Base-by-base conservation (phyloP, 2,329 filamentous ascomycete species). In the Coniochaeta pulveracea region DNA sequence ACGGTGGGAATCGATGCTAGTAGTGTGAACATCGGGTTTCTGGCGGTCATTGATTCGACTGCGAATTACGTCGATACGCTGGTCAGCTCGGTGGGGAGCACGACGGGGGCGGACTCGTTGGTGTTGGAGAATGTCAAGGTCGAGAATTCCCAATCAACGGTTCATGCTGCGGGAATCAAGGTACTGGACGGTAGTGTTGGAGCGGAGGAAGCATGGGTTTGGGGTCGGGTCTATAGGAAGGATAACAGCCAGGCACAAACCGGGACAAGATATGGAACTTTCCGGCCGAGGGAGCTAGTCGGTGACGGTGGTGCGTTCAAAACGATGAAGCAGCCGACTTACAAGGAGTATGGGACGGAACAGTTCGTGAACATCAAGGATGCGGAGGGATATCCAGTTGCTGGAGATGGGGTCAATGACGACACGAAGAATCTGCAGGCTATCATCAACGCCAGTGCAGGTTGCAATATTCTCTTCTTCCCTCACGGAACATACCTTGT, bases 11-110 rank as follows among this genome's bases (percentile, higher is more conserved):
- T 42, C 10, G 38, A 42, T 14, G 26, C 33, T 10, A 37, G 27
- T 3, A 21, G 26, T 8, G 29, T 27, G 8, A 23, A 23, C 21
- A 23, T 23, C 23, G 39, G 37, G 7, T 34, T 41, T 16, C 26
- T 41, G n/a, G 39, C 31, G 21, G 24, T 42, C 9, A 40, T 42
- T 26, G 38, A 42, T 34, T 42, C 40, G 16, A 38, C 16, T 14
- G 40, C 40, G 2, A 41, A 30, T 17, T 36, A 37, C 21, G 37
- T 35, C 5, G 19, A 31, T 4, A 33, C 39, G 5, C 10, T 41
- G 5, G 31, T 43, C 10, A 17, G 17, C n/a, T 25, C 31, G 0
- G 34, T 34, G 3, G 26, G 26, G 3, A n/a, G 19, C 4, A 27
- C 17, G 5, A 31, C n/a, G 11, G 30, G 14, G 4, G 7, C 25